Conservation (phyloP, 352 stramenopile species). For the Plasmopara muralis region DNA sequence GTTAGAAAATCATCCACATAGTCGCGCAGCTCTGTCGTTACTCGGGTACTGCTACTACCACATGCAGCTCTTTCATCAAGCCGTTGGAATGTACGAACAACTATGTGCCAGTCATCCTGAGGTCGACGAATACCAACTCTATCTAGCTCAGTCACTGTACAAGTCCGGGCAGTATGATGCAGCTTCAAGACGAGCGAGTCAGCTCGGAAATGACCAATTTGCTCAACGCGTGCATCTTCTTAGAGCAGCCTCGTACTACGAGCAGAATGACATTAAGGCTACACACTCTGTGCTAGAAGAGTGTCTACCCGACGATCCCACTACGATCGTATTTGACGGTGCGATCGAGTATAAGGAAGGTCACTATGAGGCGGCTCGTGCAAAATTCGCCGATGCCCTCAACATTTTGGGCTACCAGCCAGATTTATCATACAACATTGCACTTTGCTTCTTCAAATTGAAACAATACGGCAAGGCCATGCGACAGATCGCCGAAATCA, state of each 20-base stretch:
- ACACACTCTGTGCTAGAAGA: slow-evolving; percentile 89
- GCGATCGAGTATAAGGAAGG: slow-evolving; percentile 84
- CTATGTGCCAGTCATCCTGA: slow-evolving; percentile 90
- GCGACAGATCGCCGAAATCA: slow-evolving; percentile 91
- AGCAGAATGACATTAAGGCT: slow-evolving; percentile 91
- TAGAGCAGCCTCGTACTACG: slow-evolving; percentile 91
- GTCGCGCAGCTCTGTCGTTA: slow-evolving; percentile 88
- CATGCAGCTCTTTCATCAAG: slow-evolving; percentile 88
- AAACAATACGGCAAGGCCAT: slow-evolving; percentile 91
- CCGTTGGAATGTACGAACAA: slow-evolving; percentile 93
- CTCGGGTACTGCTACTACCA: slow-evolving; percentile 98
- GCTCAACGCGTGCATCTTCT: slow-evolving; percentile 79
- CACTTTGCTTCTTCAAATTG: slow-evolving; percentile 91
- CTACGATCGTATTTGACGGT: slow-evolving; percentile 82
- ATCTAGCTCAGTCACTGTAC: slow-evolving; percentile 93
- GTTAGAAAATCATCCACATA: slow-evolving; percentile 91
- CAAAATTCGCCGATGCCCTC: slow-evolving; percentile 90
- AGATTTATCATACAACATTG: slow-evolving; percentile 93
- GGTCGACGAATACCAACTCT: slow-evolving; percentile 94
- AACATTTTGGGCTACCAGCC: slow-evolving; percentile 91
- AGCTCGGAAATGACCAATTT: slow-evolving; percentile 84
- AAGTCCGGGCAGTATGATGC: slow-evolving; percentile 85
- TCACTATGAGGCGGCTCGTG: slow-evolving; percentile 84
- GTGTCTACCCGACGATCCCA: slow-evolving; percentile 89
- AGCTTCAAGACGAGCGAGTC: slow-evolving; percentile 69